Base-by-base conservation (phyloP, 805 yeast genomes). In the Pichia thaimueangensis region DNA sequence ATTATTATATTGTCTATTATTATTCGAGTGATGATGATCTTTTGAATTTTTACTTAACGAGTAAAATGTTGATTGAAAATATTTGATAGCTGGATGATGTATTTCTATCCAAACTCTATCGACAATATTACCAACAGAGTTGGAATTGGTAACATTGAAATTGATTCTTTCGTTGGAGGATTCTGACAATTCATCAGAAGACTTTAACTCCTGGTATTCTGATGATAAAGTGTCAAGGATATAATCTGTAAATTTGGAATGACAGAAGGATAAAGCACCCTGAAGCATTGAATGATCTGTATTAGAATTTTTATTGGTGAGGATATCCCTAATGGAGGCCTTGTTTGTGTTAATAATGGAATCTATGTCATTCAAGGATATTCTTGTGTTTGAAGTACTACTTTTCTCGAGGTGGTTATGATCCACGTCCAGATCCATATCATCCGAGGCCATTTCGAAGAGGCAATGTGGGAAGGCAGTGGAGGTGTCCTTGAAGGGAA, bases 31-130 rank as follows among this genome's bases (percentile, higher is more conserved):
- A 49, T 39, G 35, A 13, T 11, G 21, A 22, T 35, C 38, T 22
- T 39, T 41, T 12, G n/a, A 23, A 17, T 38, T 21, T 27, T 36
- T 35, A 25, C 16, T 39, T 5, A 57, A 23, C 10, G 44, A 39
- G 19, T 51, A 47, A 41, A 64, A 59, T 53, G 62, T 67, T 10
- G 57, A 51, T 53, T 74, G 78, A 51, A 71, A 80, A 55, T 70
- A 70, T 50, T 78, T 80, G 47, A 81, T 69, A 2, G 77, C 71
- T 2, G 86, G 86, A 51, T 78, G 77, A 50, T 78, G 82, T 48
- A 82, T 69, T 5, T 76, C 75, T 25, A 66, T 56, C 88, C 88
- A 82, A 17, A 78, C 58, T 5, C 57, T 51, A 39, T 77, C 82
- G 16, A 82, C 65, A 6, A 73, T 58, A 2, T 57, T 54, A 31